Evolutionary conservation across 2,329 filamentous ascomycete genomes (phyloP).

Genomic region (Stagonosporopsis chrysanthemi): DNA sequence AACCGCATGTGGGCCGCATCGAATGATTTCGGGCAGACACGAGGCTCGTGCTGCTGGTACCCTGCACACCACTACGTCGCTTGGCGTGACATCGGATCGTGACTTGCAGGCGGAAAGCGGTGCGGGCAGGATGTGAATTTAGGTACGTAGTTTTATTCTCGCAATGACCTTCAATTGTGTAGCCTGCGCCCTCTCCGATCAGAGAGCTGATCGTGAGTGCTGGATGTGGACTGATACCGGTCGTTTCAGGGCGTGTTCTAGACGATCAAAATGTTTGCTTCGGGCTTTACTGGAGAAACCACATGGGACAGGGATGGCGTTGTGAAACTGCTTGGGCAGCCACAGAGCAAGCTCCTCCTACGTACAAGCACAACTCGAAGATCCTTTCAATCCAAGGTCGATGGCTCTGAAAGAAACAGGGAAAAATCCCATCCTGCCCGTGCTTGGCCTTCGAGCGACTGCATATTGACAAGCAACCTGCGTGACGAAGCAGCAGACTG

Average conservation of each 20-base stretch:
- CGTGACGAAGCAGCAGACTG: constrained; percentile 13
- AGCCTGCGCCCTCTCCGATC: not conserved
- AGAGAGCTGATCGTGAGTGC: not conserved
- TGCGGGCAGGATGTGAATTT: constrained; percentile 12
- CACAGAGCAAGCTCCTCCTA: constrained; percentile 7
- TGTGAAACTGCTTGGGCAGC: constrained; percentile 26
- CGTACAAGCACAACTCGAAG: constrained; percentile 4
- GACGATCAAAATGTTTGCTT: constrained; percentile 1
- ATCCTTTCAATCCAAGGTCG: constrained; percentile 1
- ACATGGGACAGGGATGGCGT: constrained; percentile 19
- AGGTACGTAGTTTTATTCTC: not conserved
- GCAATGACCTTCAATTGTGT: not conserved
- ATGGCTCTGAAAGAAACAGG: not conserved
- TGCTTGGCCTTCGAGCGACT: not conserved
- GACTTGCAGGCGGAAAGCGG: constrained; percentile 32
- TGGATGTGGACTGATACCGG: not conserved
- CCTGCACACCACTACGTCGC: constrained; percentile 33
- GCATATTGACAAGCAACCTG: constrained; percentile 23
- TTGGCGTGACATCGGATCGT: constrained; percentile 41
- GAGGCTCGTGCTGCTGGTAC: constrained; percentile 27
- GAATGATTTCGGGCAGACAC: constrained; percentile 29
- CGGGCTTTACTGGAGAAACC: constrained; percentile 1
- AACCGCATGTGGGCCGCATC: constrained; percentile 28
- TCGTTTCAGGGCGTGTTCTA: not conserved
- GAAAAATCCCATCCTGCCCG: not conserved